Evolutionary conservation across 1,139 yeast species (phyloP).

Genomic region (Diutina ranongensis): DNA sequence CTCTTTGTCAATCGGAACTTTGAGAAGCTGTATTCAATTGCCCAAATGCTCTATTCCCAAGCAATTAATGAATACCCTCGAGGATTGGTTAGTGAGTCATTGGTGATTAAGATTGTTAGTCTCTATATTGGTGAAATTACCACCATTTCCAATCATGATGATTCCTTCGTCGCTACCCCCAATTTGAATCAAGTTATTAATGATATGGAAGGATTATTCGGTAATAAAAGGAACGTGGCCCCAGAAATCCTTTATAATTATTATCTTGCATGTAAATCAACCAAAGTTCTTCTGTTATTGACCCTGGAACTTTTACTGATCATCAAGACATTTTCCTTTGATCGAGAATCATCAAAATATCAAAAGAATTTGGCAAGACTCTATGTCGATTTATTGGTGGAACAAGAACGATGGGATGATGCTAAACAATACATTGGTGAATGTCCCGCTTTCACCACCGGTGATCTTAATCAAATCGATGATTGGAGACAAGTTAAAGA

Average conservation of each 20-base stretch:
- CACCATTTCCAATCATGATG: constrained; percentile 14
- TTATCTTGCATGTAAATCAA: constrained; percentile 6
- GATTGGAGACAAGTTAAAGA: constrained; percentile 7
- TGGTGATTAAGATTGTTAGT: constrained; percentile 23
- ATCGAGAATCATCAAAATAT: constrained; percentile 18
- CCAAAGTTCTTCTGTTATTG: constrained; percentile 11
- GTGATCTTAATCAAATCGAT: constrained; percentile 14
- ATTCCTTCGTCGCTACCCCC: not conserved
- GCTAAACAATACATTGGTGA: not conserved
- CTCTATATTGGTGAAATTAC: constrained; percentile 27
- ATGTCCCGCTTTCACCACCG: constrained; percentile 15
- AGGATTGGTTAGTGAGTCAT: constrained; percentile 18
- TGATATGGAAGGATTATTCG: constrained; percentile 10
- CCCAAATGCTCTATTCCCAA: constrained; percentile 16
- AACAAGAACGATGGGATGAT: constrained; percentile 3
- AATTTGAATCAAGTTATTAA: not conserved
- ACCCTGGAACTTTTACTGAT: constrained; percentile 10
- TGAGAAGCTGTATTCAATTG: constrained; percentile 21
- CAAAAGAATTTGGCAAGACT: constrained; percentile 11
- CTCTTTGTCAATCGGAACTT: constrained; percentile 30
- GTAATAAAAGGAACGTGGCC: constrained; percentile 11
- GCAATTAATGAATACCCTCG: constrained; percentile 16
- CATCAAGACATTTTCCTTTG: constrained; percentile 8
- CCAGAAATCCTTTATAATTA: not conserved
- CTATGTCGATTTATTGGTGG: constrained; percentile 1